These are phyloP conservation scores for Taphrina pruni DNA, from an alignment of 1,139 yeast genomes.

Conservation along the genomic window DNA sequence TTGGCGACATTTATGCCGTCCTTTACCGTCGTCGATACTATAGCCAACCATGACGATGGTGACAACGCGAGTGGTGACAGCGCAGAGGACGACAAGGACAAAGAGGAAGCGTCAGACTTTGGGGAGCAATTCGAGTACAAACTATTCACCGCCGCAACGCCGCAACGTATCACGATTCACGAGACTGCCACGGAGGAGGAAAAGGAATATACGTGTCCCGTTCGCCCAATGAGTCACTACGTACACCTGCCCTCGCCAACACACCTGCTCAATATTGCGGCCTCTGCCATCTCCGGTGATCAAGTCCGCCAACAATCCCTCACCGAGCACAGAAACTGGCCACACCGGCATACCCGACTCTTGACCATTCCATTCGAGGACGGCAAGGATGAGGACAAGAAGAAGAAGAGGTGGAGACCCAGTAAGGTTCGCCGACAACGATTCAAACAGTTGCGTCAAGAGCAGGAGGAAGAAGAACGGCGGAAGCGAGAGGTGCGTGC, in stretches of 20 bases:
- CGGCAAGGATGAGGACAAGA: background rate
- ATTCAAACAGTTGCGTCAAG: slow-evolving; percentile 22
- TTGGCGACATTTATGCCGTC: slow-evolving; percentile 32
- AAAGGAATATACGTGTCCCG: slow-evolving; percentile 5
- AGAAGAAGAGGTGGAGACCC: slow-evolving; percentile 29
- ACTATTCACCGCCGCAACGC: slow-evolving; percentile 8
- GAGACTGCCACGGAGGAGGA: background rate
- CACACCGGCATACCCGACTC: slow-evolving; percentile 8
- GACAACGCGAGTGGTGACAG: slow-evolving; percentile 49
- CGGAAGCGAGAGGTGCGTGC: slow-evolving; percentile 15
- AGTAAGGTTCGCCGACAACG: slow-evolving; percentile 14
- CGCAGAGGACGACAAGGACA: too few relatives aligned
- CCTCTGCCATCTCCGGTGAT: slow-evolving; percentile 16
- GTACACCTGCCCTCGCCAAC: slow-evolving; percentile 1
- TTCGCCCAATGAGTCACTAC: slow-evolving; percentile 19
- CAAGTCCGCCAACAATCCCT: slow-evolving; percentile 5
- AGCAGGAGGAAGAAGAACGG: slow-evolving; percentile 20
- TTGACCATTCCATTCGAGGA: background rate
- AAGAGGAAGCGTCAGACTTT: background rate
- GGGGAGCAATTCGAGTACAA: slow-evolving; percentile 20
- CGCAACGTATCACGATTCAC: slow-evolving; percentile 3
- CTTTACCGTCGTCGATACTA: slow-evolving; percentile 8
- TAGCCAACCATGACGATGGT: background rate
- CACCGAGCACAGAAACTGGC: slow-evolving; percentile 3
- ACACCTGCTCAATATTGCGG: background rate